A percentile compares a stretch with the other conserved stretches of the same genome.
Evolutionary conservation across 2,329 filamentous ascomycete genomes (phyloP).

Genomic region (Fusarium sp.): DNA sequence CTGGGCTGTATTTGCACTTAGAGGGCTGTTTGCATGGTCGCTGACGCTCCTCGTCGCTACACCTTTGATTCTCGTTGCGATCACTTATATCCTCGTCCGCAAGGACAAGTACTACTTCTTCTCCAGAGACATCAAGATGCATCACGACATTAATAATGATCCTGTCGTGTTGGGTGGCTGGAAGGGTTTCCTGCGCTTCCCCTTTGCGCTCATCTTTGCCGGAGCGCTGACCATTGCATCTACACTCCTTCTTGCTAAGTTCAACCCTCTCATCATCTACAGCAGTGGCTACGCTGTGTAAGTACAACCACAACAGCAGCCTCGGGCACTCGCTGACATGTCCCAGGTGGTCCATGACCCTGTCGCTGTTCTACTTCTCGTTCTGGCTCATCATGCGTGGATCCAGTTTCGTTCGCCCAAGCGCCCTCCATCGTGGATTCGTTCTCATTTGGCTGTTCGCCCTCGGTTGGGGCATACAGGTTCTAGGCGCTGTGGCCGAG

Average conservation of each 20-base stretch:
- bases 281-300: slow-evolving; percentile 86
- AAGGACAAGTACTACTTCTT: slow-evolving; percentile 93
- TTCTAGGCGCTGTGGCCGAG: slow-evolving; percentile 82
- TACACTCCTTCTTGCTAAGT: slow-evolving; percentile 82
- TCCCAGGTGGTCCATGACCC: slow-evolving; percentile 83
- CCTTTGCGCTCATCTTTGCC: slow-evolving; percentile 80
- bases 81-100: slow-evolving; percentile 78
- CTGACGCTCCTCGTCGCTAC: slow-evolving; percentile 86
- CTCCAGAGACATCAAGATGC: slow-evolving; percentile 70
- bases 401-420: slow-evolving; percentile 85
- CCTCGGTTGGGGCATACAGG: slow-evolving; percentile 80
- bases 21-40: slow-evolving; percentile 90
- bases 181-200: slow-evolving; percentile 88
- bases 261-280: slow-evolving; percentile 94
- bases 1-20: slow-evolving; percentile 84
- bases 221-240: slow-evolving; percentile 79
- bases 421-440: slow-evolving; percentile 88
- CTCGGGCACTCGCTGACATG: slow-evolving; percentile 33
- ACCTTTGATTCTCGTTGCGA: slow-evolving; percentile 79
- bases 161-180: slow-evolving; percentile 79
- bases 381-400: slow-evolving; percentile 88
- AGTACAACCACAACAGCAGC: slow-evolving; percentile 43
- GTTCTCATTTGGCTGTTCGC: slow-evolving; percentile 87
- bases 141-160: slow-evolving; percentile 72
- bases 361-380: slow-evolving; percentile 83